phyloP scores from a whole-genome alignment of 352 stramenopile genomes.

The Pythium apleroticum region DNA sequence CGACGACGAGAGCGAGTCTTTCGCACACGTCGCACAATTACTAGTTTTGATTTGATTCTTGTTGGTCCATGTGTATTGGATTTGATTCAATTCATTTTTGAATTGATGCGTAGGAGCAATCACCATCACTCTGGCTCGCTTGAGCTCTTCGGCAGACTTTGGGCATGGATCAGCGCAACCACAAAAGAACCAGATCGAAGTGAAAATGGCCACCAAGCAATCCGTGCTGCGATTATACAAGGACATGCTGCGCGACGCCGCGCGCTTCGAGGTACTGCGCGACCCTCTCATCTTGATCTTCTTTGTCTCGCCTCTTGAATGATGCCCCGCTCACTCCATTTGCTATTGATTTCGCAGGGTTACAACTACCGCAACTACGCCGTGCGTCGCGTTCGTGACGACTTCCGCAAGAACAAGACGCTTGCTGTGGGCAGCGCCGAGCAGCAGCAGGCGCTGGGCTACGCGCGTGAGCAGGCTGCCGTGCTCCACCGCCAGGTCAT shows the following conservation, averaged over 20 bases:
- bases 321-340: constrained; percentile 3
- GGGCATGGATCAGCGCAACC: background rate
- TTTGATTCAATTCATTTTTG: constrained; percentile 30
- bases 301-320: constrained; percentile 2
- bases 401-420: constrained; percentile 70
- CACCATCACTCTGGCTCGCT: background rate
- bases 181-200: constrained; percentile 16
- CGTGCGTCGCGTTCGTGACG: constrained; percentile 59
- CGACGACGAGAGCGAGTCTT: no score
- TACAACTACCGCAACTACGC: constrained; percentile 81
- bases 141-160: background rate
- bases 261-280: constrained; percentile 21
- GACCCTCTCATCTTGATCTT: background rate
- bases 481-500: constrained; percentile 62
- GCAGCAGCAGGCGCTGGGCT: constrained; percentile 47
- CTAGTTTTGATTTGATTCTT: background rate
- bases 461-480: constrained; percentile 47
- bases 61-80: no score
- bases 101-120: background rate
- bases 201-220: constrained; percentile 28
- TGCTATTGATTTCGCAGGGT: constrained; percentile 32
- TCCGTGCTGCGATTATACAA: constrained; percentile 28
- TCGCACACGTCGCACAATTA: background rate
- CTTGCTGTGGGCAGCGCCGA: constrained; percentile 45
- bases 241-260: constrained; percentile 31